Conservation (phyloP, 2,329 filamentous ascomycete genomes). For the Aurifilum marmelostoma region DNA sequence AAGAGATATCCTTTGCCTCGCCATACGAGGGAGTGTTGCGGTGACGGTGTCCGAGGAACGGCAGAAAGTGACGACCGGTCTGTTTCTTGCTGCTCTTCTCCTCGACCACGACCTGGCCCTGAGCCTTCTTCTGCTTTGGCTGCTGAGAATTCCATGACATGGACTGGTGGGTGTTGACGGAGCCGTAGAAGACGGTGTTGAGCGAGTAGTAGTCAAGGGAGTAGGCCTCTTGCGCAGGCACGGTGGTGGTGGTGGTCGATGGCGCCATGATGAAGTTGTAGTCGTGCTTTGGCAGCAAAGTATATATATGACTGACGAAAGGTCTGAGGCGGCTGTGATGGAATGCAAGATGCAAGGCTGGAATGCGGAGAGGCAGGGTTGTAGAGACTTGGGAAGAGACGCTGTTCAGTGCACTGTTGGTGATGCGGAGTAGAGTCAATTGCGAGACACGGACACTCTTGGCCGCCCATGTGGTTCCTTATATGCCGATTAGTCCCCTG, state of each 20-base stretch:
- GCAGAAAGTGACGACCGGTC: neutral
- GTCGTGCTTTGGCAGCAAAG: neutral
- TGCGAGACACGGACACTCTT: neutral
- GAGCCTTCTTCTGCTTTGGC: slow-evolving; percentile 5
- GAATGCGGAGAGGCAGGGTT: neutral
- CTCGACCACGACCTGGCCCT: neutral
- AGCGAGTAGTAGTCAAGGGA: slow-evolving; percentile 15
- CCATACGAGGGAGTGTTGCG: slow-evolving; percentile 22
- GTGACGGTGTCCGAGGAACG: neutral
- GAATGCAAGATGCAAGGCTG: neutral
- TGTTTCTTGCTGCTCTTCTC: slow-evolving; percentile 14
- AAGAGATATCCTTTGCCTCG: slow-evolving; percentile 37
- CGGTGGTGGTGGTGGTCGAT: neutral
- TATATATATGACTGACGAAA: neutral
- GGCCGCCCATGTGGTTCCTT: slow-evolving; percentile 1
- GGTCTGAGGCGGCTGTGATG: neutral
- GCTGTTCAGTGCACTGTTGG: neutral
- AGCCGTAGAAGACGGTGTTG: slow-evolving; percentile 16
- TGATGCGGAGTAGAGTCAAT: neutral
- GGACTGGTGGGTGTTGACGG: slow-evolving; percentile 12
- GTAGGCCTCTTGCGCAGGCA: slow-evolving; percentile 12
- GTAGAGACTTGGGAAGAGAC: neutral
- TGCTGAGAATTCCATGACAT: slow-evolving; percentile 10
- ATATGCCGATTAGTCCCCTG: neutral
- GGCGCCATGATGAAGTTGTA: slow-evolving; percentile 4